Base-by-base conservation (phyloP, 768 basidiomycete genomes). In the Hydnomerulius pinastri region DNA sequence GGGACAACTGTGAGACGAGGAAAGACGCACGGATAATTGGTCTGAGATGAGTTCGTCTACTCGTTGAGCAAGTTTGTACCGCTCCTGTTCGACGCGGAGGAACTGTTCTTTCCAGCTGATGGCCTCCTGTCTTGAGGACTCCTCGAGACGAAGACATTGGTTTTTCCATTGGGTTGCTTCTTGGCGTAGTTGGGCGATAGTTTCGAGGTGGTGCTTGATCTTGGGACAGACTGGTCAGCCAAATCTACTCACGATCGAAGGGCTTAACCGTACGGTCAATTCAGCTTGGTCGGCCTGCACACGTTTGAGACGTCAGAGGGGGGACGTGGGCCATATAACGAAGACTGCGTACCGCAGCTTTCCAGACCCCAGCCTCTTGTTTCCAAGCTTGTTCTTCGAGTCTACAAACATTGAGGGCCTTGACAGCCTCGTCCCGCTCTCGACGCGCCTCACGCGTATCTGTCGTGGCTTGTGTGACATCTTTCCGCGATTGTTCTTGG, bases 21-120 rank as follows among this genome's bases (percentile, higher is more conserved):
- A 17, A 20, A 20, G n/a, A 69, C 78, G 42, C 51, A 81, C 81
- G 46, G 71, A 71, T 23, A 76, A 62, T 36, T 73, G 73, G 44
- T 81, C 81, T 4, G 77, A 65, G 8, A 84, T 63, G 2, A 87
- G 74, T 46, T 86, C 83, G 38, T 85, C 82, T 9, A 85, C 63
- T 35, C 81, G 74, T 4, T 77, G 75, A 7, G 81, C 72, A 11
- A 88, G 75, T 5, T 75, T 73, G 25, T 76, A 78, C 48, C 86
- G 77, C 49, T 89, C 86, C 48, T 83, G 75, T 53, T 90, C 87
- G 38, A 87, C 85, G 13, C 86, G 81, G 30, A 84, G 71, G 64
- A 87, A 90, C 57, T 88, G 86, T 18, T 87, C 87, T 64, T 90
- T 89, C 88, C 88, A 90, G 57, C 85, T 85, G 46, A 75, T 73